phyloP scores from a whole-genome alignment of 2,329 filamentous ascomycete species.

The Sphaerulina populicola region DNA sequence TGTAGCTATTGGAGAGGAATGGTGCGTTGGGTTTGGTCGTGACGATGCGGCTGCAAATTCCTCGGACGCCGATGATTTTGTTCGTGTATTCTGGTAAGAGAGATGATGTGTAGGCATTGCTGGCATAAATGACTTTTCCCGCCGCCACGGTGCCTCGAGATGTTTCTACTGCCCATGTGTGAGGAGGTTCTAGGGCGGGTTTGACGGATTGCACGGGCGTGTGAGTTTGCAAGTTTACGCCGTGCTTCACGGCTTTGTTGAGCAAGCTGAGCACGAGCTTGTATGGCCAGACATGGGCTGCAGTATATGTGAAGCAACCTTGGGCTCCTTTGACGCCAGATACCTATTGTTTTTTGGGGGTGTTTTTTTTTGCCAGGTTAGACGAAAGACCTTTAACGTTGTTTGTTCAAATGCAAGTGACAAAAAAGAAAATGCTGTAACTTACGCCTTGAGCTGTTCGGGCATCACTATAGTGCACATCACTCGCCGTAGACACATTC shows the following conservation, averaged over 20 bases:
- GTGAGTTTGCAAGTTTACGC: slow-evolving; percentile 64
- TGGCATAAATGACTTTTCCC: slow-evolving; percentile 30
- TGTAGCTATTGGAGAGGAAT: slow-evolving; percentile 27
- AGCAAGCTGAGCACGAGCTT: slow-evolving; percentile 26
- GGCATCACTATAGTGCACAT: slow-evolving; percentile 28
- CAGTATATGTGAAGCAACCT: slow-evolving; percentile 38
- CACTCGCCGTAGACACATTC: slow-evolving; percentile 24
- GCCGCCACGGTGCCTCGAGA: slow-evolving; percentile 24
- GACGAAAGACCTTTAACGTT: not conserved
- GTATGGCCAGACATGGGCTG: slow-evolving; percentile 39
- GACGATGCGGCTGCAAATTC: slow-evolving; percentile 44
- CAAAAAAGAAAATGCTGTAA: not conserved
- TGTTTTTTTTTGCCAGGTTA: slow-evolving; percentile 1
- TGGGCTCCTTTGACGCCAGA: slow-evolving; percentile 36
- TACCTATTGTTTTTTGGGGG: slow-evolving; percentile 24
- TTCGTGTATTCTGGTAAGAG: slow-evolving; percentile 32
- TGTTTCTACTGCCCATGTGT: slow-evolving; percentile 19
- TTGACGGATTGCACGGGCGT: slow-evolving; percentile 65
- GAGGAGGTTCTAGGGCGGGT: slow-evolving; percentile 49
- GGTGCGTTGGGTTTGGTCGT: slow-evolving; percentile 16
- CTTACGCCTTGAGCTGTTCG: slow-evolving; percentile 29
- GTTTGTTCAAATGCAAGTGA: not conserved
- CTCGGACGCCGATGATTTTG: slow-evolving; percentile 28
- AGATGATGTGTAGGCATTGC: slow-evolving; percentile 24
- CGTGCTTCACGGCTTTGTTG: slow-evolving; percentile 32